Base-by-base conservation (phyloP, 805 yeast genomes). In the Groenewaldozyma tartarivorans region DNA sequence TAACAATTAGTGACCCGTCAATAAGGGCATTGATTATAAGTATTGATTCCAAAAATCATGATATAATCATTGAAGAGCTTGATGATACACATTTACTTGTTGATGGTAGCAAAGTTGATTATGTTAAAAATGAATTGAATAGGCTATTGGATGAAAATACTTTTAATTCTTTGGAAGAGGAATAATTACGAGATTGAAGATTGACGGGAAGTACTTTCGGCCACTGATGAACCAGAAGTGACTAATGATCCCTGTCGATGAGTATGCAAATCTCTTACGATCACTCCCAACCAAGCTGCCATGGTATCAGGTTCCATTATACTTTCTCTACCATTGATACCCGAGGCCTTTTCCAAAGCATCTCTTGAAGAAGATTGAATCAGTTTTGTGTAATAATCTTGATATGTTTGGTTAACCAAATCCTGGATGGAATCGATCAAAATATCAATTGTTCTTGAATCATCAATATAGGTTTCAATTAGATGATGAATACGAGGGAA, bases 21-120 rank as follows among this genome's bases (percentile, higher is more conserved):
- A 87, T 90, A 48, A 73, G 78, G 48, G 95, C 97, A 0, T 67
- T 90, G 37, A 84, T 90, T 2, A 63, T 90, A 18, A 81, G 79
- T 56, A 81, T 90, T 33, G 97, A 92, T 59, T 65, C 85, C 0
- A 74, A 76, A 20, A 63, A 70, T 29, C 81, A 84, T 44, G 94
- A 87, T 50, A 79, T 92, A 26, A 74, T 77, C 4, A 60, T 77
- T 17, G 78, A 75, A 60, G 97, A 92, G 52, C 69, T 90, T 33
- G 97, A 92, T 56, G 96, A 88, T 35, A 84, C 92, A 1, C 97
- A 92, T 60, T 61, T 90, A 16, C 66, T 92, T 46, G 81, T 90
- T 21, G 90, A 84, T 50, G 81, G 80, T 24, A 72, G 75, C 30
- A 82, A 79, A 61, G 83, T 90, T 2, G 79, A 76, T 19, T 77